Evolutionary conservation across 768 basidiomycete genomes (phyloP), one percentile per base, ranked within the genome.

Genomic region (Porpolomopsis calyptriformis): DNA sequence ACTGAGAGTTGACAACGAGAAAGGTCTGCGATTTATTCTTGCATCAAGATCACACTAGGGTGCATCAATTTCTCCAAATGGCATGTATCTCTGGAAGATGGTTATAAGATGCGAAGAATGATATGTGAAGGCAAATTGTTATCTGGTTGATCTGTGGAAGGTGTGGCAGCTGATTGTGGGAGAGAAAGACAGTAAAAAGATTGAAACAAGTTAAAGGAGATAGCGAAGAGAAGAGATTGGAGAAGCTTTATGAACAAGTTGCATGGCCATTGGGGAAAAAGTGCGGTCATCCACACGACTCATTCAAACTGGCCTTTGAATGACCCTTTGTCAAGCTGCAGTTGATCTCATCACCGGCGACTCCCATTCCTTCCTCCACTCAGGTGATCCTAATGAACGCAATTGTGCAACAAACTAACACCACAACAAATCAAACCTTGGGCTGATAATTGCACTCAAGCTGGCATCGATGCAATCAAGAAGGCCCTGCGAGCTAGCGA

Each of bases 31-130:
- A 16, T 24, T 16, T 20, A 31, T 6, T 39, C 27, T 22, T 34
- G 7, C 24, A 12, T 9, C 38, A 49, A 16, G 8, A 11, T n/a
- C 16, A 19, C 23, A 20, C 11, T 29, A 94, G 92, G 94, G 8
- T 98, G 98, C 67, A 99, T 99, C 60, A 96, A 99, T 76, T 74
- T 98, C 19, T 97, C 93, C 40, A 99, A 99, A 72, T 82, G 96
- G 51, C 85, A 94, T 55, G 96, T 99, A 3, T 96, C 92, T 2
- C 85, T 93, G 2, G 96, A 99, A 61, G 96, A 98, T 60, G 94
- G n/a, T 99, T 59, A 80, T 82, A n/a, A 96, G 96, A 66, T 98
- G 96, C 67, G 94, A 98, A 62, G 94, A 97, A 57, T 81, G 90
- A 35, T 99, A 89, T 65, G 91, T 94, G 77, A 99, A 99, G 67